Conservation (phyloP, 164 flowering plant species). For the Hamamelis virginiana region DNA sequence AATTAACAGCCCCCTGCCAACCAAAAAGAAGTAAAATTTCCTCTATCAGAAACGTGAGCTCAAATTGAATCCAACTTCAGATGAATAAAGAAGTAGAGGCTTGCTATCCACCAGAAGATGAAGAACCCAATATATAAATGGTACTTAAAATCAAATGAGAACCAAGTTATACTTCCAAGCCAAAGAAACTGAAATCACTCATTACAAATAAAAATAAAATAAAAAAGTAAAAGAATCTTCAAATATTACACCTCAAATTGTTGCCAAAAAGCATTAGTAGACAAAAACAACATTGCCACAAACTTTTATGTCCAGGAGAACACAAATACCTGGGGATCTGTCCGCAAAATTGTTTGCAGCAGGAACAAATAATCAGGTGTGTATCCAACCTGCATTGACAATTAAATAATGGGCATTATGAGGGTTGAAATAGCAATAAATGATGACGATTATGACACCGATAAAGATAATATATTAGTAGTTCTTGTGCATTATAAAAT, state of each 20-base stretch:
- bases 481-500: no score
- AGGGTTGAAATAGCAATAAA: background rate
- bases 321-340: constrained; percentile 89
- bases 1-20: constrained; percentile 85
- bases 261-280: background rate
- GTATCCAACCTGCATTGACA: constrained; percentile 79
- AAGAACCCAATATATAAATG: background rate
- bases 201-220: no score
- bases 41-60: background rate
- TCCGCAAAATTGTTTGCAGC: constrained; percentile 88
- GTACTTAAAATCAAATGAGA: background rate
- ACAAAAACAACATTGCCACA: background rate
- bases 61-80: no score
- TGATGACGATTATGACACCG: background rate
- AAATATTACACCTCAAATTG: background rate
- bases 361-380: constrained; percentile 95
- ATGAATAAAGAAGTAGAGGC: no score
- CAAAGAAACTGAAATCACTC: background rate
- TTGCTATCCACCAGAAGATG: background rate
- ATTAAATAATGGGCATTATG: background rate
- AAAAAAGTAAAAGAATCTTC: background rate
- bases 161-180: background rate
- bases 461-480: background rate
- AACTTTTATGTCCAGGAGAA: background rate
- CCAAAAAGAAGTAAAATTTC: background rate